phyloP scores from a whole-genome alignment of 805 yeast species.

The Myxozyma geophila region DNA sequence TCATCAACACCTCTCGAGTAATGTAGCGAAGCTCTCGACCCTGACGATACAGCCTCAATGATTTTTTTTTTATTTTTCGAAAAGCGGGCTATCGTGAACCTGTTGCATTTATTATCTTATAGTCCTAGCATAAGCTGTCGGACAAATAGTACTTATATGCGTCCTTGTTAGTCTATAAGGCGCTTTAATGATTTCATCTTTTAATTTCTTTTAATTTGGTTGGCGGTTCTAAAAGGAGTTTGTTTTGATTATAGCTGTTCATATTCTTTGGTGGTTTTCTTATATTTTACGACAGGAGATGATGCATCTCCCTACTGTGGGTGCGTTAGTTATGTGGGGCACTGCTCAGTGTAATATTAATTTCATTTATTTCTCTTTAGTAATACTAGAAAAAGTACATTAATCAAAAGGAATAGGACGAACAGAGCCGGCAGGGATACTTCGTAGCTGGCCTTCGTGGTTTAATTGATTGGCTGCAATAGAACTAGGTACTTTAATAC shows the following conservation, averaged over 20 bases:
- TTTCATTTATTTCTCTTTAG: neutral
- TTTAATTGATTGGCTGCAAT: constrained; percentile 70
- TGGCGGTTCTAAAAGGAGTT: neutral
- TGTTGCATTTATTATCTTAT: neutral
- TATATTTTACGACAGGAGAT: neutral
- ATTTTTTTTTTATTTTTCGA: neutral
- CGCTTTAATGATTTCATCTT: too few relatives aligned
- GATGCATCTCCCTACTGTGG: neutral
- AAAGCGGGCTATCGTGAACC: neutral
- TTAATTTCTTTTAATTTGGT: neutral
- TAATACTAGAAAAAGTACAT: neutral
- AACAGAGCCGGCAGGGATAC: constrained; percentile 17
- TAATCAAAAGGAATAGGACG: constrained; percentile 37
- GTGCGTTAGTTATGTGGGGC: neutral
- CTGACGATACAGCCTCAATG: too few relatives aligned
- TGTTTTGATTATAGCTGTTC: neutral
- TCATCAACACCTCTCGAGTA: constrained; percentile 26
- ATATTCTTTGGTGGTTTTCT: neutral
- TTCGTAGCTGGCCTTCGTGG: constrained; percentile 23
- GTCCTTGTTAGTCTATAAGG: neutral
- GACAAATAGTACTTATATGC: neutral
- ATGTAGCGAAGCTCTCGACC: neutral
- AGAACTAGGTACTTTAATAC: constrained; percentile 94
- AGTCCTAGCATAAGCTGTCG: neutral
- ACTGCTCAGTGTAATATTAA: neutral